These are phyloP conservation scores for Uronychia setigera DNA, from an alignment of 73 alveolate species.

Conservation along the genomic window DNA sequence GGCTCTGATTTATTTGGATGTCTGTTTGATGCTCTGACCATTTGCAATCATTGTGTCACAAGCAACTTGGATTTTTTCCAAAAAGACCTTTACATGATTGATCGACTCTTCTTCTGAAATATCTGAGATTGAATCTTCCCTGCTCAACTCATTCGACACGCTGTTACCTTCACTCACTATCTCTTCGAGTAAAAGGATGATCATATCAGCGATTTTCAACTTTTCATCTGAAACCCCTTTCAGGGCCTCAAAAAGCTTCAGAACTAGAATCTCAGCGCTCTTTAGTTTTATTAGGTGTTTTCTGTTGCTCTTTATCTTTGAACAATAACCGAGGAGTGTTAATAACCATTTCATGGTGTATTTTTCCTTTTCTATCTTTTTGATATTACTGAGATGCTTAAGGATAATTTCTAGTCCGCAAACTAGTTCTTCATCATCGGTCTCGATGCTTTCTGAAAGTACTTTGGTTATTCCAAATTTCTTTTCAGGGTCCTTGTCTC, in stretches of 20 bases:
- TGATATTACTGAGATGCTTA: neutral
- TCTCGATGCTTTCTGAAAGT: neutral
- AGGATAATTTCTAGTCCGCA: conserved; percentile 26
- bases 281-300: conserved; percentile 10
- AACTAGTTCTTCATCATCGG: neutral
- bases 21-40: conserved; percentile 15
- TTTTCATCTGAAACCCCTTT: neutral
- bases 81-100: conserved; percentile 31
- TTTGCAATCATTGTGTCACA: conserved; percentile 31
- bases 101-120: conserved; percentile 16
- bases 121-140: neutral
- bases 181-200: neutral
- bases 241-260: conserved; percentile 40
- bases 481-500: conserved; percentile 48
- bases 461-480: conserved; percentile 40
- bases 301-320: conserved; percentile 49
- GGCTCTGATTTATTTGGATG: conserved; percentile 49
- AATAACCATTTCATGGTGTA: conserved; percentile 48
- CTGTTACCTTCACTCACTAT: neutral
- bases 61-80: conserved; percentile 22
- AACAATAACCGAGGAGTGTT: conserved; percentile 17
- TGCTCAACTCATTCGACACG: neutral
- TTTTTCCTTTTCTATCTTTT: conserved; percentile 8
- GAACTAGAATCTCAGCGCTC: conserved; percentile 21
- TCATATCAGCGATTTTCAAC: neutral